Evolutionary conservation across 2,329 filamentous ascomycete genomes (phyloP), one percentile per base, ranked within the genome.

Genomic region (Pseudocercospora cruenta): DNA sequence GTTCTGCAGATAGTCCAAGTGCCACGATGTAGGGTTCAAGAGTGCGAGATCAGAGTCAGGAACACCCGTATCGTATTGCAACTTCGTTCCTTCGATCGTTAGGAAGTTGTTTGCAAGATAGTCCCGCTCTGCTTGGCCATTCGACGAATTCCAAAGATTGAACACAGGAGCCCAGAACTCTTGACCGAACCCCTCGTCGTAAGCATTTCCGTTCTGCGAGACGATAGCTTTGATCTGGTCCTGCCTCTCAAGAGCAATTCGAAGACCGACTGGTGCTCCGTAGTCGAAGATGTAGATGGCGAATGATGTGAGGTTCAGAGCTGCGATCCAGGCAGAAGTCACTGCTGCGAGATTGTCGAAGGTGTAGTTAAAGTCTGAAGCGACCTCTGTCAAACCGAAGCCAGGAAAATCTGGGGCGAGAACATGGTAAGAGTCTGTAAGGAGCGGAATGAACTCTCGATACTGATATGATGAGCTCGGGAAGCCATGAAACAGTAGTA

Each of bases 211-310:
- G 71, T 88, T 88, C 70, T 89, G 87, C 2, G 81, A 79, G 63
- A 89, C 80, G 67, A 89, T 85, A 14, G 85, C 84, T 43, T 79
- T 78, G 61, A 88, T 77, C 10, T 79, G 77, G 0, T 82, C 74
- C 0, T 84, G 83, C 2, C 82, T 78, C 51, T 81, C 69, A 1
- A 87, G 78, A 0, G 86, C 86, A 1, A 88, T 78, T 2, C 85
- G 82, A 24, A 88, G 76, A 0, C 82, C 86, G 0, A 81, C 80
- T 0, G 87, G 86, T 0, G 86, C 85, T 59, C 87, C 87, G 73
- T 89, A 89, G 78, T 89, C 87, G 73, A 89, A 89, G 67, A 89
- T 82, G 74, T 88, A 90, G 28, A 87, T 75, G 14, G 83, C 81
- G 75, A 84, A 88, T 33, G 80, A 81, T 14, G 71, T 67, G 39